Base-by-base conservation (phyloP, 345 rosid genomes). In the Pistacia atlantica region DNA sequence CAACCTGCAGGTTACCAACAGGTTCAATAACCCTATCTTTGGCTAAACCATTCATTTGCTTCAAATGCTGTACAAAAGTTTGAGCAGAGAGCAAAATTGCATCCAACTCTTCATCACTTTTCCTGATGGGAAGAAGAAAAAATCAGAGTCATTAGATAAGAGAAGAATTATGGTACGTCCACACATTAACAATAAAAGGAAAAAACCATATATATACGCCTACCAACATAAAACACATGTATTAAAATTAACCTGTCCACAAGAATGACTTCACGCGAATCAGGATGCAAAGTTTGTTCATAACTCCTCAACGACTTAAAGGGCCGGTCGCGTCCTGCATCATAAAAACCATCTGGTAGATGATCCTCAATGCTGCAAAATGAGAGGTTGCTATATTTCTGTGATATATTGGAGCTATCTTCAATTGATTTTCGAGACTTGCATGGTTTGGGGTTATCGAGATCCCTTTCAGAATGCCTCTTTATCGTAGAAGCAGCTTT, bases 311-410 rank as follows among this genome's bases (percentile, higher is more conserved):
- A 78, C 18, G 92, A 78, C 97, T 89, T 78, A 82, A 96, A 94
- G 57, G 97, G 97, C 63, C 96, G 86, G 81, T 96, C 94, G 13
- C 99, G 98, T 49, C 99, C 99, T 5, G 97, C 98, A 86, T 96
- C 99, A 86, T 90, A 96, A 84, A 96, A 96, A 12, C 99, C 99
- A 67, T 96, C 98, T 33, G 93, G 90, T 64, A 96, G 84, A 64
- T 31, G 79, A 80, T 96, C 99, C 73, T 90, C 92, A 69, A 79
- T 65, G 79, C 97, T 83, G 80, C 97, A 93, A 67, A 92, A 91
- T 62, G 99, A 96, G 63, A 74, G 73, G 67, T 74, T 82, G 76
- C 88, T 92, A 75, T 96, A 96, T 79, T 96, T 91, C 49, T 65
- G 73, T 6, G 97, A 91, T 68, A 87, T 13, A 81, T 56, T 69